Evolutionary conservation across 192 early-diverging fungal genomes (phyloP).

Genomic region (Podila verticillata): DNA sequence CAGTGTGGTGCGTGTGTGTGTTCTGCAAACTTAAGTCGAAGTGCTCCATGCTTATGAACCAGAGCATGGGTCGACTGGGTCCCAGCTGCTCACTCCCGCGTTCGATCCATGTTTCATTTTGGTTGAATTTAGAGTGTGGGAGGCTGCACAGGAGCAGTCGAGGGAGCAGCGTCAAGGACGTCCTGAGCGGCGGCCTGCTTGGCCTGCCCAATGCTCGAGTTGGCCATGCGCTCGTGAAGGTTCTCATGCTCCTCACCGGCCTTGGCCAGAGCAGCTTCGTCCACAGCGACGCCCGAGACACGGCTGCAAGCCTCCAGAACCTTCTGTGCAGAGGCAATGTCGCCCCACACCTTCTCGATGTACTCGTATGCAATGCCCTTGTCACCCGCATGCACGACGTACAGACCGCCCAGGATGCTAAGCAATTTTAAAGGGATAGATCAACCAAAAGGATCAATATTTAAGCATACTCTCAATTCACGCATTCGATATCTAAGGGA

Average conservation of each 20-base stretch:
- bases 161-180: background rate
- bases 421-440: background rate
- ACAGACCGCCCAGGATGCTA: conserved; percentile 55
- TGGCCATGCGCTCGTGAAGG: conserved; percentile 34
- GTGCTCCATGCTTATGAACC: no score
- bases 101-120: no score
- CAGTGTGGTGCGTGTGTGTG: no score
- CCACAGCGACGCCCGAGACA: conserved; percentile 29
- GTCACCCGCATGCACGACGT: conserved; percentile 33
- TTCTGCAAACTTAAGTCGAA: no score
- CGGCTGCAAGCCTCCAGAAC: conserved; percentile 44
- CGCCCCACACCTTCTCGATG: conserved; percentile 56
- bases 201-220: conserved; percentile 3
- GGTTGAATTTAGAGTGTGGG: background rate
- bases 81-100: no score
- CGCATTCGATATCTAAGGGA: no score
- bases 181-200: background rate
- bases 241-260: conserved; percentile 18
- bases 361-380: conserved; percentile 56
- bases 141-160: background rate
- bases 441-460: background rate
- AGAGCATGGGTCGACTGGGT: no score
- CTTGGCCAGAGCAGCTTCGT: conserved; percentile 1
- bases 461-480: background rate
- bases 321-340: conserved; percentile 48